Evolutionary conservation across 345 rosid genomes (phyloP).

Genomic region (Geranium brycei): DNA sequence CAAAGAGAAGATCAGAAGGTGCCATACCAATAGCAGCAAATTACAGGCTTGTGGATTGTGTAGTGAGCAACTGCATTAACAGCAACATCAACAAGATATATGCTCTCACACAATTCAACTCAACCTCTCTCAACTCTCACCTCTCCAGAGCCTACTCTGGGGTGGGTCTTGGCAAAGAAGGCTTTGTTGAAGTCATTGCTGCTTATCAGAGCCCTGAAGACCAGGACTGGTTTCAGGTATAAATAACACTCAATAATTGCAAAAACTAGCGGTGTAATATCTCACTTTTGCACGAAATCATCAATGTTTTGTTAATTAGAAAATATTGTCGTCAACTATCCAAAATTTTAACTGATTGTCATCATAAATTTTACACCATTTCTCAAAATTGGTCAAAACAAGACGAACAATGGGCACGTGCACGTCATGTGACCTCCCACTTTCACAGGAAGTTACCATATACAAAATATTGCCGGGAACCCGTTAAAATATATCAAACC

Average conservation of each 20-base stretch:
- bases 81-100: constrained; percentile 72
- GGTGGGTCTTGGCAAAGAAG: constrained; percentile 43
- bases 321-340: too few relatives aligned
- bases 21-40: constrained; percentile 70
- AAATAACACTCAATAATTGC: neutral
- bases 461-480: too few relatives aligned
- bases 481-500: too few relatives aligned
- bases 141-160: constrained; percentile 60
- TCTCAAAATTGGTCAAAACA: too few relatives aligned
- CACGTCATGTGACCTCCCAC: too few relatives aligned
- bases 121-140: constrained; percentile 78
- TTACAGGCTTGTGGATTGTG: constrained; percentile 68
- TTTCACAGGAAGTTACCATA: too few relatives aligned
- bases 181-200: constrained; percentile 64
- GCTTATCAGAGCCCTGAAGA: constrained; percentile 71
- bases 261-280: too few relatives aligned
- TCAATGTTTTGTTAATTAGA: too few relatives aligned
- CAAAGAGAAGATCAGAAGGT: constrained; percentile 69
- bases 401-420: too few relatives aligned
- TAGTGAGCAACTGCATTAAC: constrained; percentile 75
- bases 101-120: constrained; percentile 75
- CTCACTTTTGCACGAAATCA: too few relatives aligned
- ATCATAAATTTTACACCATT: too few relatives aligned
- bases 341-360: too few relatives aligned
- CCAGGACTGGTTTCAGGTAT: constrained; percentile 72